Base-by-base conservation (phyloP, 2,329 filamentous ascomycete genomes). In the Dactylellina sp. region DNA sequence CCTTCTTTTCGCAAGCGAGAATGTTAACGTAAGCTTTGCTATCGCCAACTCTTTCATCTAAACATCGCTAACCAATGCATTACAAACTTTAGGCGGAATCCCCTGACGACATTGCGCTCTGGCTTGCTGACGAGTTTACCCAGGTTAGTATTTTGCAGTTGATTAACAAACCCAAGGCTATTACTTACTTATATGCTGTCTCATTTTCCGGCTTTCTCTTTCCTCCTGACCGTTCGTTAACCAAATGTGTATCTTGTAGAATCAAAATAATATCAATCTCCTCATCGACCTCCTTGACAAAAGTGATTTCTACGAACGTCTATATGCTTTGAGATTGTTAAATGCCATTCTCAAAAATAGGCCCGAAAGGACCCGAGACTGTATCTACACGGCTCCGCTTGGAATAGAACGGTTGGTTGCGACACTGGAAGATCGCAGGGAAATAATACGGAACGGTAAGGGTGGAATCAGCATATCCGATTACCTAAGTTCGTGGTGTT, bases 81-180 rank as follows among this genome's bases (percentile, higher is more conserved):
- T 37, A 46, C 75, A 24, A 46, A 50, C 39, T 24, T 7, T 42
- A 96, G 92, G 84, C 92, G 32, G 94, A 98, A 85, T 92, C 94
- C 61, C 97, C 94, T 12, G 94, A 98, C 76, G 95, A 99, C 82
- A 96, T 99, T 78, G 91, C 91, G 16, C 84, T 98, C 25, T 99
- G 95, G 93, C 85, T 99, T 71, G 95, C 95, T 61, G 95, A 99
- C 82, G 94, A 98, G 81, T 99, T 99, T 81, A 97, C 95, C 35
- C 93, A 97, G 85, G 88, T 89, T 84, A 16, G 3, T 28, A 25
- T 32, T 16, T 28, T 20, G 9, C 5, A 47, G 18, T n/a, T n/a
- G n/a, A n/a, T n/a, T n/a, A n/a, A n/a, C n/a, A n/a, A n/a, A n/a
- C n/a, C n/a, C n/a, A n/a, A n/a, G n/a, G n/a, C n/a, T n/a, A n/a